Base-by-base conservation (phyloP, 2,329 filamentous ascomycete genomes). In the Basipetospora chlamydospora region DNA sequence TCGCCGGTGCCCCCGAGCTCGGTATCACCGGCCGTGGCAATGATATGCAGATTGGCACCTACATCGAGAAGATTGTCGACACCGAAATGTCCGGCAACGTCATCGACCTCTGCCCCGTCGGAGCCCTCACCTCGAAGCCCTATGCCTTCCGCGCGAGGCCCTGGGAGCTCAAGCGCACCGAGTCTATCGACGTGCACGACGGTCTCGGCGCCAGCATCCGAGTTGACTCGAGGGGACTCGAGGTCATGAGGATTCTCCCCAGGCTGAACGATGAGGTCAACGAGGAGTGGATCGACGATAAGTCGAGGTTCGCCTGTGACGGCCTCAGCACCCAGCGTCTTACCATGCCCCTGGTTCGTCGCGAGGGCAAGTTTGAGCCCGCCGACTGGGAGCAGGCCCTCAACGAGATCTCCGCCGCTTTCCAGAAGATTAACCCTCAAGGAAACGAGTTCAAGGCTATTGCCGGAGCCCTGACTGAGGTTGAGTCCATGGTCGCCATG, bases 251-350 rank as follows among this genome's bases (percentile, higher is more conserved):
- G 49, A 71, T 98, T 42, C 56, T 95, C 12, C 90, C 90, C 41
- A 76, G 90, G 49, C 70, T 98, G 42, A 98, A 98, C 57, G 90
- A 98, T 55, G 87, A 96, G 50, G 77, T 98, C 50, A 98, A 98
- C 59, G 90, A 98, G 65, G 90, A 98, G 61, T 98, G 90, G 90
- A 96, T 98, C 58, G 90, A 96, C 61, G 90, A 98, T 67, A 98
- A 96, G 71, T 79, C 85, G 28, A 77, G 90, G 45, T 98, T 96
- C 57, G 88, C 90, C 28, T 93, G 87, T 56, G 90, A 98, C 56
- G 90, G 90, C 34, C 70, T 98, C 46, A 93, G 87, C 73, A 96
- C 88, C 32, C 90, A 98, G 62, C 77, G 90, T 53, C 68, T 98
- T 39, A 96, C 90, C 25, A 90, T 88, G 46, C 90, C 90, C 28